A percentile compares a stretch with the other conserved stretches of the same genome.
phyloP scores from a whole-genome alignment of 1,284 basidiomycete genomes.

The Ustilago cynodontis region DNA sequence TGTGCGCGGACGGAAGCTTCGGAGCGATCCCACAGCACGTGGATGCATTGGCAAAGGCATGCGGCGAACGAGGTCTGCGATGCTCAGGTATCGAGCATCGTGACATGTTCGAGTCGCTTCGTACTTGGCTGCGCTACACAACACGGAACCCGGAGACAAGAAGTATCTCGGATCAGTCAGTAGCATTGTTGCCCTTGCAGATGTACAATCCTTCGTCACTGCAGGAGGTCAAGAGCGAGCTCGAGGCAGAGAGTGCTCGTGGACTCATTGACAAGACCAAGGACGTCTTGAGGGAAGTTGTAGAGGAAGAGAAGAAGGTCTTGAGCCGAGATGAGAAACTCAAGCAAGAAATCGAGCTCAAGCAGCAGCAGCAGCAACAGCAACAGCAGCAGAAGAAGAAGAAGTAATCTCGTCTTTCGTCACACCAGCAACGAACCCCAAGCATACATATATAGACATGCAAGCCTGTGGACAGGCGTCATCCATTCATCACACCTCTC shows the following conservation, averaged over 20 bases:
- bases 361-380: constrained; percentile 28
- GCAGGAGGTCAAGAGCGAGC: constrained; percentile 27
- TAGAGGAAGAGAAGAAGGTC: constrained; percentile 57
- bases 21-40: constrained; percentile 32
- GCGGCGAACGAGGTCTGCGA: constrained; percentile 56
- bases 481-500: constrained; percentile 5
- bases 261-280: constrained; percentile 56
- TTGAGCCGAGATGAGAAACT: constrained; percentile 20
- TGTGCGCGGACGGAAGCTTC: constrained; percentile 26
- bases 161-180: constrained; percentile 14
- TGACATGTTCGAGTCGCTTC: constrained; percentile 41
- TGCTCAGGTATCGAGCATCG: constrained; percentile 32
- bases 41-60: constrained; percentile 56
- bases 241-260: constrained; percentile 30
- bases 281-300: constrained; percentile 59
- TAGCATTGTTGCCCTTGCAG: constrained; percentile 47
- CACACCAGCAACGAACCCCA: background rate
- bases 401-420: background rate
- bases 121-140: constrained; percentile 42
- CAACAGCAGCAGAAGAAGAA: background rate
- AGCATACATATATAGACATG: background rate
- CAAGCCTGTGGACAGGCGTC: background rate
- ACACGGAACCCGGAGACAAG: constrained; percentile 25
- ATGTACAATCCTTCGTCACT: constrained; percentile 43
- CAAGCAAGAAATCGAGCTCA: constrained; percentile 19